These are phyloP conservation scores for Pythium monospermum DNA, from an alignment of 352 stramenopile species.

Conservation along the genomic window DNA sequence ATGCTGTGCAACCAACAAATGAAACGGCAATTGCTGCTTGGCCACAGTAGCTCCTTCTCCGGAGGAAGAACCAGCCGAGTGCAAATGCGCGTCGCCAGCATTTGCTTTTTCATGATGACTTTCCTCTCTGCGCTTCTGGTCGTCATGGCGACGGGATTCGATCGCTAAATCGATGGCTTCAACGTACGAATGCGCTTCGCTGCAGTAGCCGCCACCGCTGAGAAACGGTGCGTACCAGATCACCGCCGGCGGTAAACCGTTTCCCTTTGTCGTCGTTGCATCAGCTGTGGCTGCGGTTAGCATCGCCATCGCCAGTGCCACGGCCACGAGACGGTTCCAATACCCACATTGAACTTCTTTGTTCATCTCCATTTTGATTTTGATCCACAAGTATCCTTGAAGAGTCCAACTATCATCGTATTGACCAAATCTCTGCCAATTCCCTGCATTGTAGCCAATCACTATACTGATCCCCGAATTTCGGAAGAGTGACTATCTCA, in stretches of 20 bases:
- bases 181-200: constrained; percentile 87
- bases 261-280: neutral
- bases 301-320: neutral
- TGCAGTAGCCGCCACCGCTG: constrained; percentile 90
- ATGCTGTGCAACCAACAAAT: constrained; percentile 59
- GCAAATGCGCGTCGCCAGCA: neutral
- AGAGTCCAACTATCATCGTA: too few species aligned
- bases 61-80: neutral
- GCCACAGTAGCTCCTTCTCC: too few species aligned
- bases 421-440: neutral
- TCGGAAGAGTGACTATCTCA: constrained; percentile 1
- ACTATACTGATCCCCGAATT: too few species aligned
- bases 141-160: constrained; percentile 14
- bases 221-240: constrained; percentile 90
- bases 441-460: too few species aligned
- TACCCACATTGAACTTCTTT: too few species aligned
- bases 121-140: constrained; percentile 23
- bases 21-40: too few species aligned
- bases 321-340: neutral
- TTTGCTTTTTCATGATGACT: neutral
- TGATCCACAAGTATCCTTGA: too few species aligned
- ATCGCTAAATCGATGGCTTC: constrained; percentile 48
- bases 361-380: neutral
- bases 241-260: constrained; percentile 32
- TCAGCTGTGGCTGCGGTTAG: neutral